These are phyloP conservation scores for Cystofilobasidium bisporidii DNA, from an alignment of 768 basidiomycete species.

Conservation along the genomic window DNA sequence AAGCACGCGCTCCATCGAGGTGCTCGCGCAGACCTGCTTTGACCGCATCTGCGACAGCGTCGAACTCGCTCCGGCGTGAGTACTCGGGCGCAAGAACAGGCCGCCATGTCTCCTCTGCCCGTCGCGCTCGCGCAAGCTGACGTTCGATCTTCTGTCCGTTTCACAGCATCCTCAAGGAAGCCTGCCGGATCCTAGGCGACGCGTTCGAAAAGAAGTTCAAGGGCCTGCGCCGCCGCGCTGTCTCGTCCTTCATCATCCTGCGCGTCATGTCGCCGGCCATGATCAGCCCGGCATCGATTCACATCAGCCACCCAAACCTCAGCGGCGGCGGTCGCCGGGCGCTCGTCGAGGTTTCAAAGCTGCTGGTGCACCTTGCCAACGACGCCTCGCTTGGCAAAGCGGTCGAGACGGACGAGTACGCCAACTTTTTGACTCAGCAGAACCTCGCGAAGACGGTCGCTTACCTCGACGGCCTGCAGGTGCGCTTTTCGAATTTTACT, in stretches of 20 bases:
- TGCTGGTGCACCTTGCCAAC: conserved; percentile 22
- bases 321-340: conserved; percentile 15
- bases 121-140: too few relatives aligned
- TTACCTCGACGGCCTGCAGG: conserved; percentile 9
- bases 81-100: too few relatives aligned
- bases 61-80: neutral
- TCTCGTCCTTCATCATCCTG: conserved; percentile 19
- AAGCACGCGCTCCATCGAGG: conserved; percentile 9
- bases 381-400: conserved; percentile 21
- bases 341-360: conserved; percentile 22
- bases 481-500: neutral
- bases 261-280: conserved; percentile 17
- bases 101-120: neutral
- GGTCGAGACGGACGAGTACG: conserved; percentile 4
- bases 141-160: too few relatives aligned
- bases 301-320: conserved; percentile 13
- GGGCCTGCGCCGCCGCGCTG: conserved; percentile 7
- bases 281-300: conserved; percentile 6
- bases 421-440: neutral
- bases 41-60: conserved; percentile 17
- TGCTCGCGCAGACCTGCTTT: conserved; percentile 20
- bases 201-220: conserved; percentile 8
- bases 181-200: conserved; percentile 23
- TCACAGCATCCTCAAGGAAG: conserved; percentile 9
- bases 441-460: conserved; percentile 4